Evolutionary conservation across 225 moss, liverwort and hornwort species (phyloP).

Genomic region (Asterella californica): DNA sequence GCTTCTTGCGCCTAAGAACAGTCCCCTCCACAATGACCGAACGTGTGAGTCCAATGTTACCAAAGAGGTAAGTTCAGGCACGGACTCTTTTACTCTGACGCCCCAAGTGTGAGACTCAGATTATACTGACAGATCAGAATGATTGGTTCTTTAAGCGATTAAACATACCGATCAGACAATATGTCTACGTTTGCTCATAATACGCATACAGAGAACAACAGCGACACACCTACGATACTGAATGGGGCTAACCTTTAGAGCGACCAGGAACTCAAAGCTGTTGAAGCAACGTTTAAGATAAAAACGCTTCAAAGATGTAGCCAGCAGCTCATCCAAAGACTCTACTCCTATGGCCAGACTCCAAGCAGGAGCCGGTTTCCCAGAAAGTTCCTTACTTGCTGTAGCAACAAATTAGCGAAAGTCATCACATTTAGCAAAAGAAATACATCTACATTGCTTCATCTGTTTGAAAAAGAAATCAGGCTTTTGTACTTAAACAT

Average conservation of each 20-base stretch:
- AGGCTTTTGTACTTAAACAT: not conserved
- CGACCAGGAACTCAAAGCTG: conserved; percentile 45
- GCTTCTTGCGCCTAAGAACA: not conserved
- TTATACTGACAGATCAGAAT: not conserved
- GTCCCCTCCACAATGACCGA: not conserved
- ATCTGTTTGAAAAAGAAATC: not conserved
- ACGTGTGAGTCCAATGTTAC: not conserved
- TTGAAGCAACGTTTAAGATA: conserved; percentile 40
- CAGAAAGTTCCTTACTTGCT: conserved; percentile 20
- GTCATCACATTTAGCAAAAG: not conserved
- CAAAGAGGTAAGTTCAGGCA: not conserved
- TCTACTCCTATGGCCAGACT: not conserved
- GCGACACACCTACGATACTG: not conserved
- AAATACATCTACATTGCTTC: no score
- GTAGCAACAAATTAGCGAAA: not conserved
- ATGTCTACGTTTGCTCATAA: not conserved
- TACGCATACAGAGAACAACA: not conserved
- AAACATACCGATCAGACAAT: not conserved
- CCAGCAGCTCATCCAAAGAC: conserved; percentile 22
- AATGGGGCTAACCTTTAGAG: conserved; percentile 37
- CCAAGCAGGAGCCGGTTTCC: not conserved
- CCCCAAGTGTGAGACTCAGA: not conserved
- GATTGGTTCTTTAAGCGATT: not conserved
- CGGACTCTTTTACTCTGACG: not conserved
- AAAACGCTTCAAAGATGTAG: conserved; percentile 41